Evolutionary conservation across 2,329 filamentous ascomycete genomes (phyloP).

Genomic region (Fusarium sp.): DNA sequence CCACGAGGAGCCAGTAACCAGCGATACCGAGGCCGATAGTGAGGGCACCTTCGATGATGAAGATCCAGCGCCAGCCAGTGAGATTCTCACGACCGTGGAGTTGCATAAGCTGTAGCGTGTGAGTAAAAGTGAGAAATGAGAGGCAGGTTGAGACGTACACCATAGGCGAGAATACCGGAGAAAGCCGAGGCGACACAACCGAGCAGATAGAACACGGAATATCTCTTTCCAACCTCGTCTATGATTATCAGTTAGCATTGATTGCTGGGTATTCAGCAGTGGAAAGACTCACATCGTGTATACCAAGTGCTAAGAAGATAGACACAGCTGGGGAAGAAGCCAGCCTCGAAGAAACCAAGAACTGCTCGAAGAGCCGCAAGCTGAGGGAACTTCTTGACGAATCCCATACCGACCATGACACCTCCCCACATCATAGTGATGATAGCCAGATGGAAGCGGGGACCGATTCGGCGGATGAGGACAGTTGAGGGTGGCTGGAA

Average conservation of each 20-base stretch:
- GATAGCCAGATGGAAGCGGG: conserved; percentile 66
- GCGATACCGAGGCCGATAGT: conserved; percentile 65
- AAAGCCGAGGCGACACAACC: conserved; percentile 76
- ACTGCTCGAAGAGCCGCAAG: conserved; percentile 69
- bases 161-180: conserved; percentile 77
- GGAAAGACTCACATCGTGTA: conserved; percentile 66
- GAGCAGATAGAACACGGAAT: conserved; percentile 77
- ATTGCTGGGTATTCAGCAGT: accelerated
- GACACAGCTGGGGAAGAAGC: conserved; percentile 78
- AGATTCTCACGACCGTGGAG: conserved; percentile 68
- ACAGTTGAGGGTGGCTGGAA: conserved; percentile 80
- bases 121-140: neutral
- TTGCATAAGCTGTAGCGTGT: conserved; percentile 66
- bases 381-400: conserved; percentile 64
- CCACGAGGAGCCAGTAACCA: conserved; percentile 71
- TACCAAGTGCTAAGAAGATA: conserved; percentile 83
- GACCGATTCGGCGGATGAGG: conserved; percentile 75
- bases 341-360: conserved; percentile 75
- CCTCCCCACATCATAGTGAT: conserved; percentile 72
- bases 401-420: conserved; percentile 76
- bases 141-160: conserved; percentile 59
- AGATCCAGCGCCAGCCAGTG: conserved; percentile 77
- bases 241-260: neutral
- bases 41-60: conserved; percentile 67
- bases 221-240: conserved; percentile 78